Percentiles rank a stretch among this genome's conserved stretches.
phyloP scores from a whole-genome alignment of 2,329 filamentous ascomycete species.

The Plenodomus biglobosus region DNA sequence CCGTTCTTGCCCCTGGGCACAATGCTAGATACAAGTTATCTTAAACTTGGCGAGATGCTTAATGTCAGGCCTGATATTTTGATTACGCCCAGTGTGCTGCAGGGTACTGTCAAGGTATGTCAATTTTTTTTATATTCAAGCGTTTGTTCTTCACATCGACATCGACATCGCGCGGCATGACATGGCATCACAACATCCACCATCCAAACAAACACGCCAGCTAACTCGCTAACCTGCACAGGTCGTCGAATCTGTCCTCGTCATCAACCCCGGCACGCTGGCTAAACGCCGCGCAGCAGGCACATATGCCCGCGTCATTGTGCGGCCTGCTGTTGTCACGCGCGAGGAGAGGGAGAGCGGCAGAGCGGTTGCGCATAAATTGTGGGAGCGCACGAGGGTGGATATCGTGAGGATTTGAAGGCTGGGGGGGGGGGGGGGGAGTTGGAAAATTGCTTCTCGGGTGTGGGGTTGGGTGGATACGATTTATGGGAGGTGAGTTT shows the following conservation, averaged over 20 bases:
- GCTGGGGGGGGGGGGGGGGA: no score
- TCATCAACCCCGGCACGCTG: slow-evolving; percentile 85
- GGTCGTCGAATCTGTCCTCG: slow-evolving; percentile 87
- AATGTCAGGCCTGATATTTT: slow-evolving; percentile 83
- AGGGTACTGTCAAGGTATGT: slow-evolving; percentile 88
- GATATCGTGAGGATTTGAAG: slow-evolving; percentile 78
- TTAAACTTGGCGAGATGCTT: slow-evolving; percentile 89
- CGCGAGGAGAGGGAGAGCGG: slow-evolving; percentile 60
- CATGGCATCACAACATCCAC: no score
- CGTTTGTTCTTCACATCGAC: no score
- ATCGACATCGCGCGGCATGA: no score
- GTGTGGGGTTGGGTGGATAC: no score
- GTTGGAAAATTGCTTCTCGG: no score
- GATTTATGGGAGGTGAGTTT: no score
- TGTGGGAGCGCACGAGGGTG: slow-evolving; percentile 81
- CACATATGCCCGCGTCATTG: slow-evolving; percentile 77
- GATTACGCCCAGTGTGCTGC: slow-evolving; percentile 77
- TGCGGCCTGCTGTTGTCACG: slow-evolving; percentile 65
- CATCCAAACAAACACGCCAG: not conserved
- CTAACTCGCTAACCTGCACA: slow-evolving; percentile 47
- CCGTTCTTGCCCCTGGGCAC: slow-evolving; percentile 60
- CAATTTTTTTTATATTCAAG: no score
- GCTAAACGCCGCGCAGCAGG: slow-evolving; percentile 84
- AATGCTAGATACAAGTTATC: slow-evolving; percentile 77
- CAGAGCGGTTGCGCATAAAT: slow-evolving; percentile 65